A percentile compares a stretch with the other conserved stretches of the same genome.
These are phyloP conservation scores for Capsicum rhomboideum DNA, from an alignment of 257 asterid genomes.

Conservation along the genomic window DNA sequence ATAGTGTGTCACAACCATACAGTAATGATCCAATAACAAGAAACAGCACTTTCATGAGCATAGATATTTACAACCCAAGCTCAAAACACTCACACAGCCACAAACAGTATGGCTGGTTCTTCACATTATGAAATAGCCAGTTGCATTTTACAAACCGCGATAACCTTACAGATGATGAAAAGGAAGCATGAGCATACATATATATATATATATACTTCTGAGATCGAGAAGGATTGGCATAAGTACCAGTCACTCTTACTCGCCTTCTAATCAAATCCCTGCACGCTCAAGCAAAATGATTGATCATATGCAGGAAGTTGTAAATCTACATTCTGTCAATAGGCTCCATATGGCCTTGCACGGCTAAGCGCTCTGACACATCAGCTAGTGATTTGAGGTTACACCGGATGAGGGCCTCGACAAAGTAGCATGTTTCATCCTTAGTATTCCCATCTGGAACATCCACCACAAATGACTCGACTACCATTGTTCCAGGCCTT, in stretches of 20 bases:
- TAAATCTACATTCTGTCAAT: slow-evolving; percentile 27
- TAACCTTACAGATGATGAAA: slow-evolving; percentile 4
- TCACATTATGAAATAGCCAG: not conserved
- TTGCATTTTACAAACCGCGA: not conserved
- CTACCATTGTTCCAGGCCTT: slow-evolving; percentile 70
- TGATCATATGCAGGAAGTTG: not conserved
- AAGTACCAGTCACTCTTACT: slow-evolving; percentile 30
- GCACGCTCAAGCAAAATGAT: slow-evolving; percentile 7
- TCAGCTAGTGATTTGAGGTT: slow-evolving; percentile 85
- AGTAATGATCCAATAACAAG: slow-evolving; percentile 16
- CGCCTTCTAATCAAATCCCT: slow-evolving; percentile 18
- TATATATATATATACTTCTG: slow-evolving; percentile 16
- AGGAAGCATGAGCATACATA: slow-evolving; percentile 2
- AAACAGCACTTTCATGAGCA: slow-evolving; percentile 21
- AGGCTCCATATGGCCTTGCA: slow-evolving; percentile 52
- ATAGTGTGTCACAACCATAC: not conserved
- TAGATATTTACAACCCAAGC: slow-evolving; percentile 42
- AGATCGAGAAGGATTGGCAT: slow-evolving; percentile 27
- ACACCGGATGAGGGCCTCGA: slow-evolving; percentile 82
- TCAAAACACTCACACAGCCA: slow-evolving; percentile 15
- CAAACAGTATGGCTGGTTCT: slow-evolving; percentile 15
- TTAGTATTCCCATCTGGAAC: slow-evolving; percentile 83
- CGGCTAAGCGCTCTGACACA: slow-evolving; percentile 64
- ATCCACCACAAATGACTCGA: slow-evolving; percentile 82
- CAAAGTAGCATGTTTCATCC: slow-evolving; percentile 74